Conservation (phyloP, 352 stramenopile species). For the Pythium rishiriense region DNA sequence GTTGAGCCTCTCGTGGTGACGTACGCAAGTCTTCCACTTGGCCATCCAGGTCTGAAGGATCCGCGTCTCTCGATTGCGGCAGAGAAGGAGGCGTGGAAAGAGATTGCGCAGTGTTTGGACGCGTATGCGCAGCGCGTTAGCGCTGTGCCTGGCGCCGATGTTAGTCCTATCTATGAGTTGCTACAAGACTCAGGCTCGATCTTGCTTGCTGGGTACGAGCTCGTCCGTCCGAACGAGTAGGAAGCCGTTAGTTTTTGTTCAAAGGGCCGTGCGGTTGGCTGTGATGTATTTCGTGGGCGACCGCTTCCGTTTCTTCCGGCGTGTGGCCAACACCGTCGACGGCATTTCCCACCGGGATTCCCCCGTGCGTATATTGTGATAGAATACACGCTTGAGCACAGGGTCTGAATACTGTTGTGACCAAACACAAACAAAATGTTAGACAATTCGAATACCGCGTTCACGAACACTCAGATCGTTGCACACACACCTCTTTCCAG, state of each 20-base stretch:
- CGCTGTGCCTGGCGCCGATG: slow-evolving; percentile 38
- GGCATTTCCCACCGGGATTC: slow-evolving; percentile 65
- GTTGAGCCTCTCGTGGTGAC: slow-evolving; percentile 19
- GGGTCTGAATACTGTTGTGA: slow-evolving; percentile 46
- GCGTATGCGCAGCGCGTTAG: slow-evolving; percentile 78
- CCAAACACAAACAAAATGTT: no score
- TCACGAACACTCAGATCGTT: no score
- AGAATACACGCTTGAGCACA: slow-evolving; percentile 45
- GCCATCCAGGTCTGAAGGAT: slow-evolving; percentile 68
- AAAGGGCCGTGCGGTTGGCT: background rate
- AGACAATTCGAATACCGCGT: no score
- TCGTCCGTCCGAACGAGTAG: slow-evolving; percentile 28
- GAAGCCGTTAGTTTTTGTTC: background rate
- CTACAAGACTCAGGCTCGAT: slow-evolving; percentile 74
- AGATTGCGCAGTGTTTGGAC: slow-evolving; percentile 74
- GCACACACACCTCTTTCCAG: slow-evolving; percentile 71
- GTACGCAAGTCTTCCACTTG: slow-evolving; percentile 46
- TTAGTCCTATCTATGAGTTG: slow-evolving; percentile 72
- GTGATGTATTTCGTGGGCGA: slow-evolving; percentile 5
- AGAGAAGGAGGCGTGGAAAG: slow-evolving; percentile 82
- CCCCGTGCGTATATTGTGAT: slow-evolving; percentile 71
- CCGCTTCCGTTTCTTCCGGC: slow-evolving; percentile 28
- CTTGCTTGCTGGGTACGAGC: slow-evolving; percentile 81
- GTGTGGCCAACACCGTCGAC: slow-evolving; percentile 32
- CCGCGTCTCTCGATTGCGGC: slow-evolving; percentile 41